Conservation (phyloP, 2,329 filamentous ascomycete species). For the Colletotrichum sp. region DNA sequence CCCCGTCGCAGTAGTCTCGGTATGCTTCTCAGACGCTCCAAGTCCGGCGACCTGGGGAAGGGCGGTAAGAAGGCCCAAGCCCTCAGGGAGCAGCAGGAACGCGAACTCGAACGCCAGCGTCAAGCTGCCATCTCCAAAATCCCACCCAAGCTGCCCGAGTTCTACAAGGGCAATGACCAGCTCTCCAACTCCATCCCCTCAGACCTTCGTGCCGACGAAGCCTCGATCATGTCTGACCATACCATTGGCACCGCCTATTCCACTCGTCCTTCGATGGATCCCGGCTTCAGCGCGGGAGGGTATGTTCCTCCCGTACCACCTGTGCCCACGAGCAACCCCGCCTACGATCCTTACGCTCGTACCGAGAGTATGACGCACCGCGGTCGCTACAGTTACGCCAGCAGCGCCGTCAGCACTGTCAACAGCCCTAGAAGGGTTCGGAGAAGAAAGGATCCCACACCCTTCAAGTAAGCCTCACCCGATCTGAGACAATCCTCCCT, state of each 20-base stretch:
- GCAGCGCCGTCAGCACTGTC: conserved; percentile 86
- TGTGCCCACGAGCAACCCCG: conserved; percentile 60
- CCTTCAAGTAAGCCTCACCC: conserved; percentile 87
- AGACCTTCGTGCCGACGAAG: conserved; percentile 68
- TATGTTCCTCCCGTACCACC: conserved; percentile 57
- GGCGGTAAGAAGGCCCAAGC: conserved; percentile 65
- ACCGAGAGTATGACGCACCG: conserved; percentile 97
- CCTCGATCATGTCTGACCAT: conserved; percentile 61
- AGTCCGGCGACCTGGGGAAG: conserved; percentile 69
- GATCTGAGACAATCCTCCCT: neutral
- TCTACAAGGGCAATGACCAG: conserved; percentile 53
- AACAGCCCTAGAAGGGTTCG: conserved; percentile 92
- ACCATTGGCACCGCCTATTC: conserved; percentile 35
- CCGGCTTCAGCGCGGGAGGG: conserved; percentile 43
- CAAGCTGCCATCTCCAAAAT: conserved; percentile 50
- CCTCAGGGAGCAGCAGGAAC: conserved; percentile 43
- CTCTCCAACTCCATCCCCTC: conserved; percentile 48
- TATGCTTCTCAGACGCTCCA: conserved; percentile 70
- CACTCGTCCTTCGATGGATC: conserved; percentile 59
- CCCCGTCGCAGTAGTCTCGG: conserved; percentile 53
- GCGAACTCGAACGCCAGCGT: conserved; percentile 55
- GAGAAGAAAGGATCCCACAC: conserved; percentile 94
- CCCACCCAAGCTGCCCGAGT: conserved; percentile 57
- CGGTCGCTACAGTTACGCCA: conserved; percentile 95
- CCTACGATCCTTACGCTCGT: conserved; percentile 78